These are phyloP conservation scores for Collybiopsis luxurians DNA, from an alignment of 768 basidiomycete genomes.

Conservation along the genomic window DNA sequence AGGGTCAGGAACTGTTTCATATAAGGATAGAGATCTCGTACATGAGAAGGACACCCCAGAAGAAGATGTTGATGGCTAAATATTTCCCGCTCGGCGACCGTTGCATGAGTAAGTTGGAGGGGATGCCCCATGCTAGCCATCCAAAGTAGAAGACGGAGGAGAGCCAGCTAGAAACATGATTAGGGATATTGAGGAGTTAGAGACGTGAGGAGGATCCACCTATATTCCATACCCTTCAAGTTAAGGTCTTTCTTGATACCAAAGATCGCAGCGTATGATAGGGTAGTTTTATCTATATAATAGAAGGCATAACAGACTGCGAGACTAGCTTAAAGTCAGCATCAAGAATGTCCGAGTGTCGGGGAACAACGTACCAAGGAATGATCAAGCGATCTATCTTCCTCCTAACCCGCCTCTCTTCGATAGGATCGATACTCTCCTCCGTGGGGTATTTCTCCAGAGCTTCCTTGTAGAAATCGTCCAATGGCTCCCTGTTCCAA, in stretches of 20 bases:
- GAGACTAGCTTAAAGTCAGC: background rate
- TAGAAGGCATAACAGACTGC: conserved; percentile 12
- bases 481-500: conserved; percentile 7
- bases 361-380: conserved; percentile 2
- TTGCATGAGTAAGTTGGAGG: conserved; percentile 35
- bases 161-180: conserved; percentile 11
- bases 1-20: background rate
- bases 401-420: background rate
- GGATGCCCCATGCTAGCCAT: conserved; percentile 35
- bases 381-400: conserved; percentile 6
- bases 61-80: conserved; percentile 29
- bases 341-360: too few relatives aligned
- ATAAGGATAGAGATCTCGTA: background rate
- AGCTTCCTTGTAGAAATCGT: conserved; percentile 7
- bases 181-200: background rate
- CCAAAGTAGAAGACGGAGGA: conserved; percentile 31
- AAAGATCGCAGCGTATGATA: conserved; percentile 24
- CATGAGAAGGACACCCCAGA: conserved; percentile 33
- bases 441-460: conserved; percentile 5
- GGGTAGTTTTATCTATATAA: conserved; percentile 23
- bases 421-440: background rate
- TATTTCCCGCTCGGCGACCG: conserved; percentile 28
- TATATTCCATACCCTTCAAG: conserved; percentile 26
- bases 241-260: conserved; percentile 26
- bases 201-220: conserved; percentile 20